Conservation (phyloP, 345 rosid genomes). For the Barbarea vulgaris region DNA sequence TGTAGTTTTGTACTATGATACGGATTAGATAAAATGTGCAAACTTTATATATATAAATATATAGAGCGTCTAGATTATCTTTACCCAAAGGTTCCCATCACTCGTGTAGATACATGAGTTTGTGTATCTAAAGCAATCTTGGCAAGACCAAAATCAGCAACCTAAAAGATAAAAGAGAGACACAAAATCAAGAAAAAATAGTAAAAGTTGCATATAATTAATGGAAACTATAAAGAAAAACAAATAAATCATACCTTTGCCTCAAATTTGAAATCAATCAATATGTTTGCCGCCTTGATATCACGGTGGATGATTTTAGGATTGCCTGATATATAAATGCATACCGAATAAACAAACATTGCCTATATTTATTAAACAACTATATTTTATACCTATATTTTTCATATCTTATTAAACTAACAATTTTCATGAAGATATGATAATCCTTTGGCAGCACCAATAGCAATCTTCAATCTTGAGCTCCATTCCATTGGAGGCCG, state of each 20-base stretch:
- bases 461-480: conserved; percentile 70
- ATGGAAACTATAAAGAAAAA: not conserved
- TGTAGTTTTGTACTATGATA: not conserved
- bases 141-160: conserved; percentile 92
- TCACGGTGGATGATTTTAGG: conserved; percentile 95
- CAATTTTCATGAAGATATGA: conserved; percentile 98
- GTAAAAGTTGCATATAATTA: too few species aligned
- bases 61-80: conserved; percentile 6
- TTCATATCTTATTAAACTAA: conserved; percentile 30
- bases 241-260: conserved; percentile 58
- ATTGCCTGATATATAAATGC: conserved; percentile 55
- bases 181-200: not conserved
- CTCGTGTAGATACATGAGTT: conserved; percentile 92
- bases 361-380: not conserved
- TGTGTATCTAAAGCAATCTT: conserved; percentile 71
- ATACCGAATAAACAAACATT: not conserved
- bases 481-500: conserved; percentile 73
- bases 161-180: conserved; percentile 18
- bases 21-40: not conserved
- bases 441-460: conserved; percentile 90
- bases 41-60: not conserved
- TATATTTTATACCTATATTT: not conserved
- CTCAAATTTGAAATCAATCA: conserved; percentile 80
- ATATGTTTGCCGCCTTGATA: conserved; percentile 85
- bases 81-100: conserved; percentile 79